These are phyloP conservation scores for Tulasnella sp. DNA, from an alignment of 768 basidiomycete genomes.

Conservation along the genomic window DNA sequence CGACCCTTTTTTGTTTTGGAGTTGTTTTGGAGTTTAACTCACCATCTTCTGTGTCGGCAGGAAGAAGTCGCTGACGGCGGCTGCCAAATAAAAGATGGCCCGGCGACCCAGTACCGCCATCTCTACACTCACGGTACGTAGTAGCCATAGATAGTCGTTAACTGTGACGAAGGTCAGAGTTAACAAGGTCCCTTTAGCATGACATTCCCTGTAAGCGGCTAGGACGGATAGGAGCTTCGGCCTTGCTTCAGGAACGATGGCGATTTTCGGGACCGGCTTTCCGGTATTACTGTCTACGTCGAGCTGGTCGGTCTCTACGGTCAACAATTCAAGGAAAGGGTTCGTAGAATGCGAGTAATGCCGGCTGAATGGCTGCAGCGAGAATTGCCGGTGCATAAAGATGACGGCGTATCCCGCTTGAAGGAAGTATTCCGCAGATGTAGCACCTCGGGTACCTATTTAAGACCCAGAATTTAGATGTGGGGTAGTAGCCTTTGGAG, in stretches of 20 bases:
- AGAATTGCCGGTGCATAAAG: constrained; percentile 98
- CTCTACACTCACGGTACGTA: constrained; percentile 77
- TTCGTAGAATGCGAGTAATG: constrained; percentile 99
- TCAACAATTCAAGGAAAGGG: constrained; percentile 94
- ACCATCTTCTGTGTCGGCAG: constrained; percentile 90
- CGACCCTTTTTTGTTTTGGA: too few species aligned
- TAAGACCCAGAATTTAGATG: constrained; percentile 29
- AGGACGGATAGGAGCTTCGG: constrained; percentile 71
- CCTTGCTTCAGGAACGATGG: constrained; percentile 68
- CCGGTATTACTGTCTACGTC: not conserved
- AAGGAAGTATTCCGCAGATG: constrained; percentile 97
- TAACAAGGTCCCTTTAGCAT: constrained; percentile 71
- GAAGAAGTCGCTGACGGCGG: constrained; percentile 98
- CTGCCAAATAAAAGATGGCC: constrained; percentile 95
- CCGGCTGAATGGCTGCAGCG: constrained; percentile 93
- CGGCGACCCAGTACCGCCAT: constrained; percentile 68
- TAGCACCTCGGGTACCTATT: constrained; percentile 90
- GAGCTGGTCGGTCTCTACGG: constrained; percentile 54
- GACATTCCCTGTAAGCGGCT: constrained; percentile 77
- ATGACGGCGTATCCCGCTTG: constrained; percentile 95
- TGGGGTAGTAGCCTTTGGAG: not conserved
- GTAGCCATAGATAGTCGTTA: constrained; percentile 92
- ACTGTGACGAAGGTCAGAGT: constrained; percentile 91
- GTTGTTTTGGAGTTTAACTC: too few species aligned
- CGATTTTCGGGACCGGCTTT: constrained; percentile 48